phyloP scores from a whole-genome alignment of 176 grass and related monocot genomes.

The Zoysia japonica region DNA sequence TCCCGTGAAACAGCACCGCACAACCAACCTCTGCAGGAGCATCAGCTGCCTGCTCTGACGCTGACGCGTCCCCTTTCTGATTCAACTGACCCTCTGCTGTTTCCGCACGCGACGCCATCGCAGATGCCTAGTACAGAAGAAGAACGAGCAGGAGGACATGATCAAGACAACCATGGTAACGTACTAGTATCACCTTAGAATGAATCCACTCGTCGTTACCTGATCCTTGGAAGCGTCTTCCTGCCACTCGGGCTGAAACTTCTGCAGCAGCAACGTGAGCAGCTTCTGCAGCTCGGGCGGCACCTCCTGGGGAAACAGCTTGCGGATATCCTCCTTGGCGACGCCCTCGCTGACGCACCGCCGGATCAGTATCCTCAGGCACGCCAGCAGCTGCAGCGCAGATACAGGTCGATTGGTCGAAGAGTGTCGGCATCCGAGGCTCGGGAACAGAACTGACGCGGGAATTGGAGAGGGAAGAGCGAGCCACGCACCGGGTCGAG shows the following conservation, averaged over 20 bases:
- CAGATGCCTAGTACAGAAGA: conserved; percentile 35
- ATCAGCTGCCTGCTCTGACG: conserved; percentile 33
- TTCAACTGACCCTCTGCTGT: conserved; percentile 31
- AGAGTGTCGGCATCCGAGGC: background rate
- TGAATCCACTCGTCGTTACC: background rate
- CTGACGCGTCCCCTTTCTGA: conserved; percentile 37
- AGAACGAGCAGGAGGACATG: background rate
- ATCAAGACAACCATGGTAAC: background rate
- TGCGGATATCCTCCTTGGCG: conserved; percentile 63
- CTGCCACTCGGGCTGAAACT: conserved; percentile 84
- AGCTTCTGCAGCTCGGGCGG: conserved; percentile 70
- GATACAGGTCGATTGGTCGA: background rate
- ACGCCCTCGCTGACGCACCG: conserved; percentile 62
- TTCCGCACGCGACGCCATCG: background rate
- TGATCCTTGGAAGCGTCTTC: conserved; percentile 34
- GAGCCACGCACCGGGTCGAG: conserved; percentile 63
- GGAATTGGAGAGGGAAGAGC: background rate
- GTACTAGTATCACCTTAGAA: background rate
- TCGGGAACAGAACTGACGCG: background rate
- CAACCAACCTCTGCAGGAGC: conserved; percentile 31
- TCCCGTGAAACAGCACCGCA: background rate
- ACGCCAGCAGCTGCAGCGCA: conserved; percentile 69
- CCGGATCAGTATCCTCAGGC: conserved; percentile 75
- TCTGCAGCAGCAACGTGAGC: conserved; percentile 84
- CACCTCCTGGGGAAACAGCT: conserved; percentile 71